A percentile compares a stretch with the other conserved stretches of the same genome.
Conservation (phyloP, 306 rosid species). For the Amphicarpaea edgeworthii region DNA sequence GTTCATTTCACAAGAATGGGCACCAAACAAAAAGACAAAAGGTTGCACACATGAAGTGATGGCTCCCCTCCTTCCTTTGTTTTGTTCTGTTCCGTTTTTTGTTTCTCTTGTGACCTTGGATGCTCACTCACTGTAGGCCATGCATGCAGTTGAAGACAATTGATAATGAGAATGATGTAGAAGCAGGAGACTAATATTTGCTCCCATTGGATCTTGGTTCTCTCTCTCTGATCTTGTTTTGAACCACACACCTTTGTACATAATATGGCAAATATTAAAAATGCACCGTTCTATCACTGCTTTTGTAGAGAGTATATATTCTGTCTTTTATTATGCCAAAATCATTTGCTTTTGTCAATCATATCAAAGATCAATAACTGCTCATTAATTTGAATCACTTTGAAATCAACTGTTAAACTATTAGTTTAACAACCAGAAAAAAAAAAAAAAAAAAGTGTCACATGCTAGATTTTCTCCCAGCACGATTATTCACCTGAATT, state of each 20-base stretch:
- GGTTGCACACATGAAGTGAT: conserved; percentile 20
- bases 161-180: conserved; percentile 21
- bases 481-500: conserved; percentile 20
- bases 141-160: conserved; percentile 34
- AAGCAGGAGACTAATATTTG: background rate
- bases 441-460: background rate
- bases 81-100: conserved; percentile 18
- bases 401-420: conserved; percentile 26
- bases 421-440: conserved; percentile 15
- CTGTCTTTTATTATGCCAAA: conserved; percentile 42
- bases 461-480: background rate
- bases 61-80: conserved; percentile 13
- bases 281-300: conserved; percentile 15
- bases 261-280: conserved; percentile 25
- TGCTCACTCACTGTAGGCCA: conserved; percentile 34
- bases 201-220: background rate
- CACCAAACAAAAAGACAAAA: conserved; percentile 46
- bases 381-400: background rate
- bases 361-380: background rate
- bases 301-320: conserved; percentile 29
- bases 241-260: conserved; percentile 36
- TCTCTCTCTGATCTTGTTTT: conserved; percentile 32
- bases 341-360: conserved; percentile 40
- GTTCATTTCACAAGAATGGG: conserved; percentile 31
- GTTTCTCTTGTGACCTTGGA: conserved; percentile 50